These are phyloP conservation scores for Pseudogymnoascus sp. DNA, from an alignment of 2,329 filamentous ascomycete genomes.

Conservation along the genomic window DNA sequence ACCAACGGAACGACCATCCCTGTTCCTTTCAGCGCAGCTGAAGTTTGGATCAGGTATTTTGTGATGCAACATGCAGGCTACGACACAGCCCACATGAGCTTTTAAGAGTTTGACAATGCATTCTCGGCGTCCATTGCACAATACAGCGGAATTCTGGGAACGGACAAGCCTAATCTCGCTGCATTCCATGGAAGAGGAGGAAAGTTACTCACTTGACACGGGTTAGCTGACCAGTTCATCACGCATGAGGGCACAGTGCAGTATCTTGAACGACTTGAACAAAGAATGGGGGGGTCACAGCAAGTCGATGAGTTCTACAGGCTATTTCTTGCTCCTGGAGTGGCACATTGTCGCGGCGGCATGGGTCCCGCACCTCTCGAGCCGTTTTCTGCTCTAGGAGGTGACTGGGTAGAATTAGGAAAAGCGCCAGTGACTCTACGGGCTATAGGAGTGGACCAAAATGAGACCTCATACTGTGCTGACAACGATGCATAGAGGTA, in stretches of 20 bases:
- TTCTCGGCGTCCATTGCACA: constrained; percentile 22
- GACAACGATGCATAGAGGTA: no score
- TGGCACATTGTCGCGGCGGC: constrained; percentile 7
- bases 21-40: neutral
- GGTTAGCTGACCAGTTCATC: constrained; percentile 26
- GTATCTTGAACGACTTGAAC: constrained; percentile 30
- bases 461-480: no score
- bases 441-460: no score
- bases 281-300: neutral
- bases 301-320: constrained; percentile 12
- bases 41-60: neutral
- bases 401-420: no score
- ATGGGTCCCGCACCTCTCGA: no score
- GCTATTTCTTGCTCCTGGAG: constrained; percentile 11
- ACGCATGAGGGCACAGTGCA: constrained; percentile 27
- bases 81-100: constrained; percentile 25
- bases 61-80: neutral
- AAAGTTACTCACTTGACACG: constrained; percentile 16
- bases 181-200: constrained; percentile 8
- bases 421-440: no score
- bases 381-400: no score
- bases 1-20: neutral
- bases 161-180: constrained; percentile 5
- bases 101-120: constrained; percentile 19
- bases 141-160: constrained; percentile 20